Base-by-base conservation (phyloP, 768 basidiomycete species). In the Dentipellis sp. region DNA sequence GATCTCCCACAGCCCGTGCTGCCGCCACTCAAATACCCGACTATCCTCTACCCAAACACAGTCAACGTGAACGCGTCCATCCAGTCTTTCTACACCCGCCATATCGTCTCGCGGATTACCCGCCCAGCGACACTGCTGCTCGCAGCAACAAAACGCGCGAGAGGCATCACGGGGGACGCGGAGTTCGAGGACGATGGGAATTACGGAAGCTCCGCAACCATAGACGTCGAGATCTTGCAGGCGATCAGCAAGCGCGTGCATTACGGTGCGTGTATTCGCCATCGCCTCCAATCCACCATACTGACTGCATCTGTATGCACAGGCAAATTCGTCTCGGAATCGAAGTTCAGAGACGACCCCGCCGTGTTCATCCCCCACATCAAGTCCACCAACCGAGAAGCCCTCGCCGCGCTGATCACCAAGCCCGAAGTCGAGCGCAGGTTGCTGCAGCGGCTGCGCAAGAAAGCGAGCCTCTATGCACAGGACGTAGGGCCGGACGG, bases 261-360 rank as follows among this genome's bases (percentile, higher is more conserved):
- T 71, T 99, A 95, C 65, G 97, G 97, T 94, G 62, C 53, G 35
- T 42, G 22, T 21, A 10, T 10, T 12, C 29, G 12, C 51, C 29
- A 11, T 10, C 21, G 8, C 9, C 9, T 42, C 49, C 35, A 38
- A 22, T 21, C 16, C 50, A 22, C 38, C 11, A 19, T 60, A 63
- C 52, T 57, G 29, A 19, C 3, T 34, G 35, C 23, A 14, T 29
- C 38, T 4, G 22, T 17, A 37, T 38, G 9, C 3, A 5, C 59
- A 99, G 95, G 97, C 56, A 98, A 97, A 78, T 99, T 99, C 68
- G 97, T 99, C 5, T 93, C 94, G 4, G 97, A 99, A 72, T 90
- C 91, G 23, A 99, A 99, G 68, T 99, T 99, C 75, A 68, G 78
- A n/a, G 79, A 82, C 34, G 75, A 90, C 58, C 95, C 97, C 17